phyloP scores from a whole-genome alignment of 2,329 filamentous ascomycete genomes.

The Alternaria burnsii region DNA sequence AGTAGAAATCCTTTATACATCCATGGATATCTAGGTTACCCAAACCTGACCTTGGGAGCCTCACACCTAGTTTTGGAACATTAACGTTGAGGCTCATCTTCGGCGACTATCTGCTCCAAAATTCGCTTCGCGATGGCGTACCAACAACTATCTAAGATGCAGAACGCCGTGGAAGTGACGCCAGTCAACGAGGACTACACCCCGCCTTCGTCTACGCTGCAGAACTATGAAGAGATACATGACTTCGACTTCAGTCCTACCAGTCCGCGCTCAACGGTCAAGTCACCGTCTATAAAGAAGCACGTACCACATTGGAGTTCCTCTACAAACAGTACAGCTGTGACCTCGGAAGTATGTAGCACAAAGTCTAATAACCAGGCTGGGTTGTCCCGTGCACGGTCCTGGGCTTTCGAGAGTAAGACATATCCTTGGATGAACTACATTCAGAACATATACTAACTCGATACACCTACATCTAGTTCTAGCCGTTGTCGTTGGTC shows the following conservation, averaged over 20 bases:
- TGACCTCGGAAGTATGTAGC: conserved; percentile 18
- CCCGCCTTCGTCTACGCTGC: conserved; percentile 7
- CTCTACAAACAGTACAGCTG: conserved; percentile 13
- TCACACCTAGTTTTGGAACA: not conserved
- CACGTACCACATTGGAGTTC: conserved; percentile 16
- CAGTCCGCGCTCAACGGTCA: conserved; percentile 9
- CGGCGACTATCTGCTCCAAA: not conserved
- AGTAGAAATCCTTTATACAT: conserved; percentile 1
- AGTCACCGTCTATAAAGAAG: conserved; percentile 12
- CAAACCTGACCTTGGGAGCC: not conserved
- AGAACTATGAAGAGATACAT: conserved; percentile 8
- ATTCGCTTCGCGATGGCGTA: conserved; percentile 9
- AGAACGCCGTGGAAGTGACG: conserved; percentile 9
- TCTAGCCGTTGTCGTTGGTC: conserved; percentile 14
- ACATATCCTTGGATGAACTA: not conserved
- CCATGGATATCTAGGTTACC: not conserved
- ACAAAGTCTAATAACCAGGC: conserved; percentile 12
- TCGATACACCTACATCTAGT: not conserved
- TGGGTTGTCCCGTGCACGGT: conserved; percentile 8
- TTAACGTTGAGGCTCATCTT: not conserved
- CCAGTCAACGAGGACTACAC: conserved; percentile 7
- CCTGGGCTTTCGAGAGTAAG: conserved; percentile 19
- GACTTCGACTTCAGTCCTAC: conserved; percentile 14
- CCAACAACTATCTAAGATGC: conserved; percentile 13
- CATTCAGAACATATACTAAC: not conserved